Conservation (phyloP, 2,329 filamentous ascomycete genomes). For the Nannizzia gypsea region DNA sequence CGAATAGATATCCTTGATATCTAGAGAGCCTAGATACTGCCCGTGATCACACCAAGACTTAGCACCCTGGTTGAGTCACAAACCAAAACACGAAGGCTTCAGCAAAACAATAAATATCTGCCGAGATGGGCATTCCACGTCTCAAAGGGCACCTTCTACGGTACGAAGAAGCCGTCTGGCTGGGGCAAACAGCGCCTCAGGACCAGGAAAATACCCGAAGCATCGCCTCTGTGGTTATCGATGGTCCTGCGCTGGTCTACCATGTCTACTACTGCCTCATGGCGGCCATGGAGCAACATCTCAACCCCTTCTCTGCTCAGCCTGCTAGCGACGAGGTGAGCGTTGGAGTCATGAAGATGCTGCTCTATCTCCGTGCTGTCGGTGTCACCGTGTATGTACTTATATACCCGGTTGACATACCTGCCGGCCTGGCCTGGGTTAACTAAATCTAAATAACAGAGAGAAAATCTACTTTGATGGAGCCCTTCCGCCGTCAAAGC, state of each 20-base stretch:
- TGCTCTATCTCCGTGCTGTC: constrained; percentile 46
- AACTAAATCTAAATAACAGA: constrained; percentile 29
- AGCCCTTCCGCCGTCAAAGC: constrained; percentile 58
- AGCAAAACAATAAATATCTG: no score
- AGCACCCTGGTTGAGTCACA: no score
- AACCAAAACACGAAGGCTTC: no score
- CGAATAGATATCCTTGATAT: no score
- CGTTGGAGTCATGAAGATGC: constrained; percentile 47
- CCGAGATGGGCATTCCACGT: constrained; percentile 49
- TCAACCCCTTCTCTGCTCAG: constrained; percentile 40
- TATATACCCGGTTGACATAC: constrained; percentile 1
- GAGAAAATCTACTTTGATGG: constrained; percentile 76
- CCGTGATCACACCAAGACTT: no score
- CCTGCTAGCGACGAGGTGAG: constrained; percentile 56
- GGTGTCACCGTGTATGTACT: constrained; percentile 51
- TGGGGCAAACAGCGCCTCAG: constrained; percentile 21
- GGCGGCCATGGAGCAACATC: constrained; percentile 24
- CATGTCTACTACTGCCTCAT: constrained; percentile 53
- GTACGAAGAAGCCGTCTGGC: constrained; percentile 35
- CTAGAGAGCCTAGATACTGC: no score
- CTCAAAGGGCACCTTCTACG: constrained; percentile 44
- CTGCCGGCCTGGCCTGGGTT: neutral
- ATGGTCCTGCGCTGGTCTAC: constrained; percentile 70
- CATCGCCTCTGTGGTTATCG: constrained; percentile 44
- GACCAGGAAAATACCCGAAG: constrained; percentile 6